Conservation (phyloP, 331 rosid genomes). For the Cydonia oblonga region DNA sequence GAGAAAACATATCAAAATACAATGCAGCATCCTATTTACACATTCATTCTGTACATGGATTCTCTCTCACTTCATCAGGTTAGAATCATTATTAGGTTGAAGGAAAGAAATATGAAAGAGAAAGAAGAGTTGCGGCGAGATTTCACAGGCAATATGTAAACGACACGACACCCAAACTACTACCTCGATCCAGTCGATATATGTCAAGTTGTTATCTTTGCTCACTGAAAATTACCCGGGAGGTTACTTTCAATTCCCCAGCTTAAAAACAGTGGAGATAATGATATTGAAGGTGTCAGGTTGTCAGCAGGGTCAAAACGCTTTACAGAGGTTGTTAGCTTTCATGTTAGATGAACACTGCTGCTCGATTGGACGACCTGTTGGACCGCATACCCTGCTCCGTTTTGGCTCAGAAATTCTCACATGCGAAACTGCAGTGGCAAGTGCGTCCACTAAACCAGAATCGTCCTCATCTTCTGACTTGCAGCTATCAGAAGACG, state of each 20-base stretch:
- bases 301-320: constrained; percentile 67
- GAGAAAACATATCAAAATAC: not conserved
- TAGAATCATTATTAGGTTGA: constrained; percentile 41
- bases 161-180: constrained; percentile 30
- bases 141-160: constrained; percentile 10
- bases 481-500: constrained; percentile 56
- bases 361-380: constrained; percentile 88
- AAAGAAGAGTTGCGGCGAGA: constrained; percentile 17
- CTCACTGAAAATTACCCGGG: constrained; percentile 21
- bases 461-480: constrained; percentile 58
- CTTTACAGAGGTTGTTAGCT: constrained; percentile 95
- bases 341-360: constrained; percentile 93
- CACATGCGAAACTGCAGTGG: constrained; percentile 87
- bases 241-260: constrained; percentile 23
- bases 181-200: constrained; percentile 15
- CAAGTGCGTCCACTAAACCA: constrained; percentile 68
- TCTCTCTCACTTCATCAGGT: constrained; percentile 20
- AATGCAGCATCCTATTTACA: constrained; percentile 46
- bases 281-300: constrained; percentile 30
- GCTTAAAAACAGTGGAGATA: constrained; percentile 34
- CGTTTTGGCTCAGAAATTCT: constrained; percentile 92
- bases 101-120: constrained; percentile 3
- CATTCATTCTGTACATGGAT: constrained; percentile 46
- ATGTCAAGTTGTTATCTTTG: constrained; percentile 32
- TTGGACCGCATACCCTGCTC: constrained; percentile 71